Conservation (phyloP, 1,284 basidiomycete species). For the Retiboletus flavoniger region DNA sequence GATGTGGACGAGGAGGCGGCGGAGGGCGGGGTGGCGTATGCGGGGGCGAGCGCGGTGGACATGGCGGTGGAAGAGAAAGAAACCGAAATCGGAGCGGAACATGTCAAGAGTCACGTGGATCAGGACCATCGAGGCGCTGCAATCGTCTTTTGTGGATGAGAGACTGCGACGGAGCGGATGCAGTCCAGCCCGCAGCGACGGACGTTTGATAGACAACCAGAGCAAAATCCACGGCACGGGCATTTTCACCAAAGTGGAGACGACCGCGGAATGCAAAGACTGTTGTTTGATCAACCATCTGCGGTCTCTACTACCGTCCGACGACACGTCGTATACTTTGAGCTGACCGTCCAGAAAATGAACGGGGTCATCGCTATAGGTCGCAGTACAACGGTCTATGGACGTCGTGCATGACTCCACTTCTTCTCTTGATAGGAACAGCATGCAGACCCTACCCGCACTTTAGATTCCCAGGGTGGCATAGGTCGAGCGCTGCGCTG, state of each 20-base stretch:
- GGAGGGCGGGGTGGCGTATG: slow-evolving; percentile 17
- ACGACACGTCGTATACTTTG: slow-evolving; percentile 53
- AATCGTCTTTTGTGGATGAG: too few relatives aligned
- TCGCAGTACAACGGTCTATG: slow-evolving; percentile 26
- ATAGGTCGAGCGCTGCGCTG: slow-evolving; percentile 60
- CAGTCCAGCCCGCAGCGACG: not conserved
- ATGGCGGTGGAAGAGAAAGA: slow-evolving; percentile 7
- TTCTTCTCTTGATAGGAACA: slow-evolving; percentile 43
- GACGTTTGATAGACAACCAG: slow-evolving; percentile 35
- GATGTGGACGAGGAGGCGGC: slow-evolving; percentile 22
- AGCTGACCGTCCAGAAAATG: slow-evolving; percentile 55
- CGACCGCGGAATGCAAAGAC: slow-evolving; percentile 45
- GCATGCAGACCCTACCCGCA: slow-evolving; percentile 64
- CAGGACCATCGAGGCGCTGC: too few relatives aligned
- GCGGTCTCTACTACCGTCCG: slow-evolving; percentile 58
- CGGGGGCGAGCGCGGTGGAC: slow-evolving; percentile 6
- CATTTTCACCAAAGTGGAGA: slow-evolving; percentile 40
- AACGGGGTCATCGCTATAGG: slow-evolving; percentile 59
- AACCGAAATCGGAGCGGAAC: not conserved
- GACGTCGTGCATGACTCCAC: not conserved
- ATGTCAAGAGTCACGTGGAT: slow-evolving; percentile 8
- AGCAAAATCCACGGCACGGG: slow-evolving; percentile 30
- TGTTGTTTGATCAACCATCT: slow-evolving; percentile 57
- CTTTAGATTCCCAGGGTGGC: slow-evolving; percentile 71
- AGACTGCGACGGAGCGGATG: slow-evolving; percentile 46